Evolutionary conservation across 208 protist genomes (phyloP).

Genomic region (Leishmania braziliensis): DNA sequence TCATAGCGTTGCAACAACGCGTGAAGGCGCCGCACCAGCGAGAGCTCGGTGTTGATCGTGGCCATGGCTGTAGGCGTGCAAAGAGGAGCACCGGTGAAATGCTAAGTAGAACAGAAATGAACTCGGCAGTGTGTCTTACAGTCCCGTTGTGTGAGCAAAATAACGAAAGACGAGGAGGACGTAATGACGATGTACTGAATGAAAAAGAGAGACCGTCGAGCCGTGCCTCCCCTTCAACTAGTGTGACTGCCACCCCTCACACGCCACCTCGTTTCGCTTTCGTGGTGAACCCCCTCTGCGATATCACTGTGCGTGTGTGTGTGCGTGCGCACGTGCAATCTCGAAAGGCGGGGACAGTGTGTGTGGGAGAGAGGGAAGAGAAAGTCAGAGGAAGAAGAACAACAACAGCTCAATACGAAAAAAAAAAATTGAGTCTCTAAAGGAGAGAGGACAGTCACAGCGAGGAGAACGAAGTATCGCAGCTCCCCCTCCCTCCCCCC

Average conservation of each 20-base stretch:
- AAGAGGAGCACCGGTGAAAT: not conserved
- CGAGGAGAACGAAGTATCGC: too few species aligned
- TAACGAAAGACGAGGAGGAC: not conserved
- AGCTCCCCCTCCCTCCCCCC: not conserved
- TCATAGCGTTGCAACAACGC: slow-evolving; percentile 75
- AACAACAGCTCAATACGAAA: not conserved
- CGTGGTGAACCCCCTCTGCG: too few species aligned
- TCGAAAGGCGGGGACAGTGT: not conserved
- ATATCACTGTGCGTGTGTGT: not conserved
- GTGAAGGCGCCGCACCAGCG: slow-evolving; percentile 82
- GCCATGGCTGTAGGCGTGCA: slow-evolving; percentile 36
- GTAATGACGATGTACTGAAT: not conserved
- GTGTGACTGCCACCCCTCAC: not conserved
- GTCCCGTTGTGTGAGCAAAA: not conserved
- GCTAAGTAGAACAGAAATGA: not conserved
- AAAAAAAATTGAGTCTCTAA: not conserved
- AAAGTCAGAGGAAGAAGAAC: not conserved
- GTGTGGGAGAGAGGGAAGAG: not conserved
- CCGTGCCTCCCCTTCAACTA: not conserved
- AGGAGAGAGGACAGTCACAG: not conserved
- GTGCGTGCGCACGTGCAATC: not conserved
- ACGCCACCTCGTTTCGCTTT: not conserved
- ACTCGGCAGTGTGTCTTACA: not conserved
- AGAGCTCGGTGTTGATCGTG: slow-evolving; percentile 73
- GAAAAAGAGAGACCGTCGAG: not conserved